Evolutionary conservation across 2,329 filamentous ascomycete species (phyloP).

Genomic region (Emergomyces pasteurianus): DNA sequence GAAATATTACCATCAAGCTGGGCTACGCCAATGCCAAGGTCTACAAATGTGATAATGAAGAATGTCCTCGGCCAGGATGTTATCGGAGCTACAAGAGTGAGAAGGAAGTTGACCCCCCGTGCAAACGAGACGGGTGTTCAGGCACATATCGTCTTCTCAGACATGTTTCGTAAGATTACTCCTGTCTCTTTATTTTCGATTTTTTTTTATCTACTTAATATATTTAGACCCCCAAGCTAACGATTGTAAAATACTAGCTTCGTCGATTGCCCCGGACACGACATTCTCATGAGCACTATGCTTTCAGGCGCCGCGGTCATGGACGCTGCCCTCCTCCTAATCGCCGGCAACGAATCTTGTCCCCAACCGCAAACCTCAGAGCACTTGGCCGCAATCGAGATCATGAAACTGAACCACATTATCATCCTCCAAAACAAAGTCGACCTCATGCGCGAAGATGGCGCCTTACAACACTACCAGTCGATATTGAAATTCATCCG

Average conservation of each 20-base stretch:
- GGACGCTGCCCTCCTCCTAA: constrained; percentile 92
- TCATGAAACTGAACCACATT: constrained; percentile 99
- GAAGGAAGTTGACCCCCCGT: constrained; percentile 94
- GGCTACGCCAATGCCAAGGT: constrained; percentile 99
- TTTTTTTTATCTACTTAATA: background rate
- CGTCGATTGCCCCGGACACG: constrained; percentile 97
- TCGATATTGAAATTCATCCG: constrained; percentile 98
- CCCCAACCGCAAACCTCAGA: constrained; percentile 97
- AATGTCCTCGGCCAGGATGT: constrained; percentile 88
- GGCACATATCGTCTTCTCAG: constrained; percentile 80
- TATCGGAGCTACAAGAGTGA: constrained; percentile 97
- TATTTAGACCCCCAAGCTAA: background rate
- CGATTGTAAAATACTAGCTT: constrained; percentile 45
- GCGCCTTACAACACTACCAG: constrained; percentile 84
- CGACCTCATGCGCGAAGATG: constrained; percentile 93
- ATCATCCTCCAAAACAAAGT: constrained; percentile 99
- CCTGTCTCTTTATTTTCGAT: background rate
- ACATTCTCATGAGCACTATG: constrained; percentile 99
- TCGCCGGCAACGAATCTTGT: constrained; percentile 96
- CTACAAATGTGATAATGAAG: constrained; percentile 90
- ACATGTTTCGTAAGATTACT: constrained; percentile 67
- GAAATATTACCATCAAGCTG: constrained; percentile 99
- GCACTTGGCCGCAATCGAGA: constrained; percentile 97
- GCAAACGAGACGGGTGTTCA: constrained; percentile 80
- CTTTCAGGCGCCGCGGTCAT: constrained; percentile 98